Evolutionary conservation across 2,329 filamentous ascomycete species (phyloP), one percentile per base, ranked within the genome.

Genomic region (Talaromyces sp.): DNA sequence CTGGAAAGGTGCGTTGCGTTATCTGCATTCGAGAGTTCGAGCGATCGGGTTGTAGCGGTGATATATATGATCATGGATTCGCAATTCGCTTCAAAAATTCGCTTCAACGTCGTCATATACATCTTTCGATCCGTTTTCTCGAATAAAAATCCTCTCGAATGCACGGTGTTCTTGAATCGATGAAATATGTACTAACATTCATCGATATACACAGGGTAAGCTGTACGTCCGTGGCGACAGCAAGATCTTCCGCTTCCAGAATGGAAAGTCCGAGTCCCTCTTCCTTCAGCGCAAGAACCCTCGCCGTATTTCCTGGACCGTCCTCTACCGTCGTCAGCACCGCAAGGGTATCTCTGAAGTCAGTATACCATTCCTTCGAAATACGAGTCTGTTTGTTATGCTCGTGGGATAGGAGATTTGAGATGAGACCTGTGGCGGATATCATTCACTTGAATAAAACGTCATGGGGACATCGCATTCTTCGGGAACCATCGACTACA

Each of bases 271-370:
- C 84, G 95, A 99, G 87, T 97, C 93, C 74, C 92, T 99, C 75
- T 99, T 99, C 90, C 92, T 98, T 76, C 95, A 99, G 89, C 94
- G 95, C 88, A 99, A 99, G 92, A 99, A 99, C 90, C 95, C 95
- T 82, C 94, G 95, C 84, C 93, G 94, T 82, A 98, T 99, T 83
- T 90, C 94, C 75, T 99, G 95, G 95, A 99, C 95, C 74, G 90
- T 93, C 77, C 91, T 99, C 72, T 99, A 92, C 92, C 90, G 95
- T 83, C 91, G 94, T 84, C 92, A 96, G 86, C 94, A 97, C 90
- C 95, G 93, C 88, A 99, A 99, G 93, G 95, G 95, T 90, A 96
- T 98, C 85, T 96, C 94, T 88, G 95, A 99, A 93, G 95, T 98
- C 90, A 85, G 90, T 82, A 71, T 66, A 31, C 69, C 41, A 33